Evolutionary conservation across 768 basidiomycete genomes (phyloP), one percentile per base, ranked within the genome.

Genomic region (Jaapia argillacea): DNA sequence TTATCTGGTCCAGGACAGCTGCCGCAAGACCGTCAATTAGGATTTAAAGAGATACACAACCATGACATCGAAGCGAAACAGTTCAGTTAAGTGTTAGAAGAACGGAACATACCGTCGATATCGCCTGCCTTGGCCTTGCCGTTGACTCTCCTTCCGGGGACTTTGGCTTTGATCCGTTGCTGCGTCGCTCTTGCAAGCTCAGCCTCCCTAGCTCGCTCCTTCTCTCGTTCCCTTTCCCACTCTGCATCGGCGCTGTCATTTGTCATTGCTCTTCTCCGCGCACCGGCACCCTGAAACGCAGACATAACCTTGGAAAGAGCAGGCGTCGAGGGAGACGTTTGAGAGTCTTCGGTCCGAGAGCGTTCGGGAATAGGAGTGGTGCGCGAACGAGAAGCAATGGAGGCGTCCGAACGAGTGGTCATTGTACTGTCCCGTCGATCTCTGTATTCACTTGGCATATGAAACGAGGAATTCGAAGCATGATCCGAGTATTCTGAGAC

Each of bases 1-100:
- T 80, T 50, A 96, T 86, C 60, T 88, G 79, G 50, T 88, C 81
- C 48, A 96, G 63, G 12, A 94, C 74, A 48, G 85, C 89, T 93
- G 50, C 1, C n/a, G n/a, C n/a, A n/a, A n/a, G n/a, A n/a, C n/a
- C n/a, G n/a, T n/a, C n/a, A 37, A 36, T 26, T n/a, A 36, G 6
- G 10, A 24, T 20, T 44, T 24, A 40, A 31, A 25, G 13, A 27
- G 6, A 36, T 10, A 21, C 36, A 24, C 36, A 28, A 31, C 25
- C 13, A 40, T n/a, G n/a, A n/a, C n/a, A n/a, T n/a, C n/a, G n/a
- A n/a, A n/a, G n/a, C n/a, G n/a, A n/a, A n/a, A n/a, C n/a, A n/a
- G n/a, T n/a, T n/a, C n/a, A n/a, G n/a, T n/a, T n/a, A n/a, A n/a
- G n/a, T n/a, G n/a, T n/a, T n/a, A n/a, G n/a, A 41, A 27, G 20